Evolutionary conservation across 306 rosid species (phyloP).

Genomic region (Lupinus albus): DNA sequence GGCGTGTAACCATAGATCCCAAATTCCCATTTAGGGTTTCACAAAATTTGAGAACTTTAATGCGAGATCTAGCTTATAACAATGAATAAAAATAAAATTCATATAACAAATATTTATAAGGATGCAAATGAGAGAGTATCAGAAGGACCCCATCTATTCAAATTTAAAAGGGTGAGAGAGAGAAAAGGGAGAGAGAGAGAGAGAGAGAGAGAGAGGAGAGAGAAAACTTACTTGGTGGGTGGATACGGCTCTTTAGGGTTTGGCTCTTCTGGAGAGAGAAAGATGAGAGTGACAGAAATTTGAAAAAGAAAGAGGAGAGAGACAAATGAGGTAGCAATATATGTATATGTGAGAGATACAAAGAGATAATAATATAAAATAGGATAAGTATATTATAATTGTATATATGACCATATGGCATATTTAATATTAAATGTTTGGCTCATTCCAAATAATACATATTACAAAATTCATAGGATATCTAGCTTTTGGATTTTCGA

Average conservation of each 20-base stretch:
- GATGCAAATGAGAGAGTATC: constrained; percentile 62
- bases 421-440: constrained; percentile 31
- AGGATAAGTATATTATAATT: too few species aligned
- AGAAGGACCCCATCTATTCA: constrained; percentile 84
- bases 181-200: constrained; percentile 32
- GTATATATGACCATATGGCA: constrained; percentile 39
- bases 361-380: constrained; percentile 40
- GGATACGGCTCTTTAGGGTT: constrained; percentile 99
- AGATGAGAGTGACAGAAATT: constrained; percentile 53
- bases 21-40: constrained; percentile 37
- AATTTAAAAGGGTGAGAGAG: constrained; percentile 52
- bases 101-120: constrained; percentile 40
- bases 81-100: constrained; percentile 34
- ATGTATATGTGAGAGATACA: constrained; percentile 31
- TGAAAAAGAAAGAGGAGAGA: constrained; percentile 57
- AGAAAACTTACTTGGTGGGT: constrained; percentile 96
- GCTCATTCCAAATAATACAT: constrained; percentile 30
- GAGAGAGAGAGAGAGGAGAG: constrained; percentile 47
- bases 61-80: constrained; percentile 46
- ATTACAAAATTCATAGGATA: constrained; percentile 32
- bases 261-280: constrained; percentile 96
- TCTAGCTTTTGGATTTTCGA: background rate
- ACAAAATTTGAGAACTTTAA: constrained; percentile 36
- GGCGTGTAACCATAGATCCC: constrained; percentile 43
- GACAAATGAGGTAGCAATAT: constrained; percentile 27